phyloP scores from a whole-genome alignment of 306 rosid genomes.

The Alnus glutinosa region DNA sequence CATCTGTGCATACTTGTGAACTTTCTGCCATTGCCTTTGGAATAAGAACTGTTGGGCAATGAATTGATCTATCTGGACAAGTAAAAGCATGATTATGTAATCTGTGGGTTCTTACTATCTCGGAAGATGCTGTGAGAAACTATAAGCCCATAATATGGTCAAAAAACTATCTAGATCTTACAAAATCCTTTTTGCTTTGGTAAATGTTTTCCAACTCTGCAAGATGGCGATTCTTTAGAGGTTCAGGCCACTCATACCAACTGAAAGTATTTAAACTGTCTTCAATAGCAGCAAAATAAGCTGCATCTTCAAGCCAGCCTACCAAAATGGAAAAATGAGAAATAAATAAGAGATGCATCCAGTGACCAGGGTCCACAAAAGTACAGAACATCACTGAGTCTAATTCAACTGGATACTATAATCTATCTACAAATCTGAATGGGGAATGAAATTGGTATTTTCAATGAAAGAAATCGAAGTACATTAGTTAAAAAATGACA shows the following conservation, averaged over 20 bases:
- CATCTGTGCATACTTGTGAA: conserved; percentile 65
- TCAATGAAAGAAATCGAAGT: conserved; percentile 9
- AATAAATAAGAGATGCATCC: conserved; percentile 22
- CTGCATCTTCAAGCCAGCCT: conserved; percentile 99
- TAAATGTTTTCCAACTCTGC: conserved; percentile 74
- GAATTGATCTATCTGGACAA: conserved; percentile 74
- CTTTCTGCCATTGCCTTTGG: conserved; percentile 96
- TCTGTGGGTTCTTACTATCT: conserved; percentile 30
- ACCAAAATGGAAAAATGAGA: conserved; percentile 33
- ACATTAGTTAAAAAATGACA: not conserved
- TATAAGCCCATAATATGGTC: conserved; percentile 29
- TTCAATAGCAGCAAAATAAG: conserved; percentile 96
- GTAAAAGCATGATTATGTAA: conserved; percentile 31
- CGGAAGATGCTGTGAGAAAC: conserved; percentile 15
- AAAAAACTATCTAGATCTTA: conserved; percentile 49
- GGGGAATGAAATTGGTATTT: not conserved
- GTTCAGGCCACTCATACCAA: conserved; percentile 95
- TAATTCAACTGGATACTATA: not conserved
- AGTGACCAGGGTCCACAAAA: conserved; percentile 20
- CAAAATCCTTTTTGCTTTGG: conserved; percentile 68
- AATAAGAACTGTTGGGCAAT: conserved; percentile 89
- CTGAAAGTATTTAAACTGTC: conserved; percentile 59
- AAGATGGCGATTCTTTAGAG: conserved; percentile 83
- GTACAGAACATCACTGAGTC: not conserved
- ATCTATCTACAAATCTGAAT: not conserved